Conservation (phyloP, 768 basidiomycete species). For the Artomyces pyxidatus region DNA sequence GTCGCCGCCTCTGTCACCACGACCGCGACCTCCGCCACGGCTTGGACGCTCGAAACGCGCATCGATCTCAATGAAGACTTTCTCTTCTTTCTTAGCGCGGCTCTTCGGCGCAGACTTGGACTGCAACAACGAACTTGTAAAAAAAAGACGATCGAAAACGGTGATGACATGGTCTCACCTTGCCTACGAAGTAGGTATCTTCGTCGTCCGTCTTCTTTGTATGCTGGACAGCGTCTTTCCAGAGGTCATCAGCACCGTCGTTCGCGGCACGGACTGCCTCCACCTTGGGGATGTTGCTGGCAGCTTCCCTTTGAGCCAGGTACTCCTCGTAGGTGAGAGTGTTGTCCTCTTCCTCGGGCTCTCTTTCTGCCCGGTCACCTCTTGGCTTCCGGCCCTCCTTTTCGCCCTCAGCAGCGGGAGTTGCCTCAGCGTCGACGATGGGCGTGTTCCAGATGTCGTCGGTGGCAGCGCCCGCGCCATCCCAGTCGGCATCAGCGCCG, state of each 20-base stretch:
- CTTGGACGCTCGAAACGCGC: constrained; percentile 78
- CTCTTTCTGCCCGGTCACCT: constrained; percentile 41
- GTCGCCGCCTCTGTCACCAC: constrained; percentile 39
- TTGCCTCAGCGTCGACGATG: constrained; percentile 21
- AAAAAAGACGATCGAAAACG: neutral
- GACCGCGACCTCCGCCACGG: constrained; percentile 54
- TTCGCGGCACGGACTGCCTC: constrained; percentile 64
- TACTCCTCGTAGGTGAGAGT: constrained; percentile 93
- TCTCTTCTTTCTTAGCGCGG: constrained; percentile 79
- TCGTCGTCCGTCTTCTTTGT: constrained; percentile 56
- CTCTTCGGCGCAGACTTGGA: constrained; percentile 56
- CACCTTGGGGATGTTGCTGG: constrained; percentile 60
- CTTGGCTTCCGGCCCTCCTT: constrained; percentile 24
- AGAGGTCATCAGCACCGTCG: constrained; percentile 65
- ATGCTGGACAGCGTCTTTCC: constrained; percentile 64
- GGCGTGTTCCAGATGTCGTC: constrained; percentile 25
- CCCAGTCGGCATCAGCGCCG: constrained; percentile 30
- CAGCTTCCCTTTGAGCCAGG: constrained; percentile 64
- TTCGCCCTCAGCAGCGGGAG: constrained; percentile 26
- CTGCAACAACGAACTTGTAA: constrained; percentile 28
- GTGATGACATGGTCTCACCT: too few species aligned
- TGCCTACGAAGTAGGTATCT: constrained; percentile 78
- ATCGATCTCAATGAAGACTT: constrained; percentile 88
- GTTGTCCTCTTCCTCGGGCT: constrained; percentile 85
- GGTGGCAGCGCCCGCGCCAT: constrained; percentile 17